phyloP scores from a whole-genome alignment of 2,329 filamentous ascomycete genomes.

The Periconia macrospinosa region DNA sequence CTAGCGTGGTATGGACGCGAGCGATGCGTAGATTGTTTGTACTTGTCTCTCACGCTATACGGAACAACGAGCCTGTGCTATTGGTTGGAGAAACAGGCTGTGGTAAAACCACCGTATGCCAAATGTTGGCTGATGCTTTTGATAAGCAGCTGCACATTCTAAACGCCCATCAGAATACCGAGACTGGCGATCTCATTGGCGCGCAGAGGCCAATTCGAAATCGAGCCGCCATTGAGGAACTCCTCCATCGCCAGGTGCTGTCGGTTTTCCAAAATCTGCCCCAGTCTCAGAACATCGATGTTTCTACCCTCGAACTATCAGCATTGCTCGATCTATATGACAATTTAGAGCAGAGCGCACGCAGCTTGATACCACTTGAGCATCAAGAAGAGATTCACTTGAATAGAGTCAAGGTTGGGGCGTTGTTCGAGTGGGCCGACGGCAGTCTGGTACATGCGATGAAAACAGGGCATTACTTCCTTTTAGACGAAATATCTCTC shows the following conservation, averaged over 20 bases:
- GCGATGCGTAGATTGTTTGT: constrained; percentile 92
- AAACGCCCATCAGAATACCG: constrained; percentile 97
- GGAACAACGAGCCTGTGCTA: constrained; percentile 90
- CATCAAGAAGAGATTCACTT: constrained; percentile 44
- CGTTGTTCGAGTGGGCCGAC: constrained; percentile 95
- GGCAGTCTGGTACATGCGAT: constrained; percentile 93
- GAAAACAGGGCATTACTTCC: constrained; percentile 84
- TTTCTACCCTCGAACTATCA: constrained; percentile 44
- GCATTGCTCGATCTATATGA: constrained; percentile 64
- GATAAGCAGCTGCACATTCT: constrained; percentile 79
- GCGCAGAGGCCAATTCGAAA: constrained; percentile 92
- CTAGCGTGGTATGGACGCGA: constrained; percentile 81
- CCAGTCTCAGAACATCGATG: constrained; percentile 9
- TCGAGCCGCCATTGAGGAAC: constrained; percentile 69
- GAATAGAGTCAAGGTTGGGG: constrained; percentile 68
- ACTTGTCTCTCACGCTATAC: constrained; percentile 81
- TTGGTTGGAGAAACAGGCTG: constrained; percentile 96
- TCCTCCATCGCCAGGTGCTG: constrained; percentile 65
- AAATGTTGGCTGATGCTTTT: constrained; percentile 82
- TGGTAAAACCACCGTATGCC: constrained; percentile 95
- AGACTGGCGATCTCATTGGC: constrained; percentile 95
- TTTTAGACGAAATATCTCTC: constrained; percentile 96
- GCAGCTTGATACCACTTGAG: constrained; percentile 50
- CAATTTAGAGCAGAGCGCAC: constrained; percentile 49
- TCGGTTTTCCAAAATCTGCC: constrained; percentile 27